Evolutionary conservation across 1,284 basidiomycete genomes (phyloP), one percentile per base, ranked within the genome.

Genomic region (Malassezia pachydermatis): DNA sequence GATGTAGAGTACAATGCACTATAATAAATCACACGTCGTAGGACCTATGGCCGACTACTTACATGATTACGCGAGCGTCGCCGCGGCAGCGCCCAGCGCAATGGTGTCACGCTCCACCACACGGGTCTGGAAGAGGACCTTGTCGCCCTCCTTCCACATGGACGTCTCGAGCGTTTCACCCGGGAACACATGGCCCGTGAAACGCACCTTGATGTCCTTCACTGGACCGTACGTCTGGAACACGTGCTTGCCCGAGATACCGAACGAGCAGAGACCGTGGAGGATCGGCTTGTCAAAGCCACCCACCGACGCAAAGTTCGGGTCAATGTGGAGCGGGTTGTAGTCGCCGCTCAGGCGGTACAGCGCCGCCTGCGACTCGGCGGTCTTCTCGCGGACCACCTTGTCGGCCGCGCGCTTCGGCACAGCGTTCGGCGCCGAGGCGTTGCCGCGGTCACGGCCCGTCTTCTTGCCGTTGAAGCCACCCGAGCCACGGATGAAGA

Each of bases 121-220:
- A 70, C 76, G 84, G 52, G 74, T 70, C 88, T 86, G 77, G 74
- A 98, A 98, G 57, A 95, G 81, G 58, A 96, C 83, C 75, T 84
- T 95, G 65, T 80, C 75, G 16, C 84, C 86, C 65, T 95, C 88
- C 73, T 90, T 95, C 92, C 92, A 98, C 89, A 95, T 94, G 49
- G 56, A 58, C n/a, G 62, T 63, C 57, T 61, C 60, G 44, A 67
- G 58, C 50, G 92, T 96, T 76, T 98, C 89, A 9, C 90, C 90
- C 4, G 92, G 92, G 70, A 84, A 90, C 27, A 98, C 88, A 5
- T 84, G 80, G n/a, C 86, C 86, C 0, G 83, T 80, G 72, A 92
- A 89, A 45, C 92, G 81, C 54, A 88, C 88, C 80, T 98, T 98
- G 77, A 98, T 94, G 72, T 95, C 88, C 66, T 81, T 81, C 76